Conservation (phyloP, 2,329 filamentous ascomycete species). For the Byssoonygena ceratinophila region DNA sequence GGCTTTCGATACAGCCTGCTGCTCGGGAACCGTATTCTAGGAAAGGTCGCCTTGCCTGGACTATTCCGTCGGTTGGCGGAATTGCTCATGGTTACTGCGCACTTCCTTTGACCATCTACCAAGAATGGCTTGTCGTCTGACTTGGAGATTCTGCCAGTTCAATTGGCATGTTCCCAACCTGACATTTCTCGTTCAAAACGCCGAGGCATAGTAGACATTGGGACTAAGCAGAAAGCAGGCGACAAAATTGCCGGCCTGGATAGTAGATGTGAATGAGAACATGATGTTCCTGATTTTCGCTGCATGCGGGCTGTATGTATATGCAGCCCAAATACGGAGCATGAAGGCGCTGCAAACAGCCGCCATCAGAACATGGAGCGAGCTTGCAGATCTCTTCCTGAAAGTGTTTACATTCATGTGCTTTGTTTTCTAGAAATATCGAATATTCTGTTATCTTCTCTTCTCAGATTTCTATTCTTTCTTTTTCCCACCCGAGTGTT, state of each 20-base stretch:
- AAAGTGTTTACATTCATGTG: not conserved
- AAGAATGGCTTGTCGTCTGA: not conserved
- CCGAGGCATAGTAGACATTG: not conserved
- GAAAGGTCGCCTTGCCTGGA: not conserved
- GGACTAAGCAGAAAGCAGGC: not conserved
- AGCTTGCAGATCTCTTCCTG: not conserved
- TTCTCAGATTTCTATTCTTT: not conserved
- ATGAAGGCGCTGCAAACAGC: not conserved
- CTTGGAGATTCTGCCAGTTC: not conserved
- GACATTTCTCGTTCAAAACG: not conserved
- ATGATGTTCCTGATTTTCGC: not conserved
- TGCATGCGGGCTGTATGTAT: not conserved
- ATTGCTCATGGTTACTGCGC: not conserved
- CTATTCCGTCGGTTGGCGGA: not conserved
- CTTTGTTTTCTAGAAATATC: not conserved
- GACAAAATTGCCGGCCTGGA: not conserved
- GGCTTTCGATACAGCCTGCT: not conserved
- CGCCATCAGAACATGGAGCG: not conserved
- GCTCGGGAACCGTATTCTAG: not conserved
- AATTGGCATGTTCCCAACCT: not conserved
- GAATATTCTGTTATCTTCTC: not conserved
- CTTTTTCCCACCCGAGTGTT: not conserved
- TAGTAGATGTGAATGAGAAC: not conserved
- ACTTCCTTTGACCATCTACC: not conserved
- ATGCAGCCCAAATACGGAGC: not conserved